Evolutionary conservation across 768 basidiomycete species (phyloP).

Genomic region (Termitomyces sp.): DNA sequence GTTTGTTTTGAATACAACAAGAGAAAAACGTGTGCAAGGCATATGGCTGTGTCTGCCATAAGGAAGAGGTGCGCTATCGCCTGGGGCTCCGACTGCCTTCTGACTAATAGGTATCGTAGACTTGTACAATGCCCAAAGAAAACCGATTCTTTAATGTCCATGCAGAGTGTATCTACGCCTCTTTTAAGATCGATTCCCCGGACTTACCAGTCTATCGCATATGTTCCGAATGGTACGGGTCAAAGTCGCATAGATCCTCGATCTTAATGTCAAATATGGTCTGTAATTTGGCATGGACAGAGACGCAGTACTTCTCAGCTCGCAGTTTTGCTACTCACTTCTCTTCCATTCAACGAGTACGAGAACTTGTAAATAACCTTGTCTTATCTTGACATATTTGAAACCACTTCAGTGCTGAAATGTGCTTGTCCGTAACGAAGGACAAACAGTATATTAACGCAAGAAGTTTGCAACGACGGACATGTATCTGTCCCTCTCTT

Average conservation of each 20-base stretch:
- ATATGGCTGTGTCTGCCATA: neutral
- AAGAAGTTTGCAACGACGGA: slow-evolving; percentile 31
- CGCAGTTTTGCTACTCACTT: neutral
- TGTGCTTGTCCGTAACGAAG: neutral
- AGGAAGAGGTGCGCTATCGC: neutral
- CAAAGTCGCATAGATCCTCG: too few species aligned
- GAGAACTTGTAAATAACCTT: too few species aligned
- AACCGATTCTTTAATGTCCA: neutral
- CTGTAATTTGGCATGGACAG: neutral
- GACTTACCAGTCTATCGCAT: neutral
- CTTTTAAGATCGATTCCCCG: neutral
- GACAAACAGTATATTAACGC: neutral
- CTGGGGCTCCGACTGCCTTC: neutral
- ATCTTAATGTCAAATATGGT: neutral
- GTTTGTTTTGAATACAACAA: neutral
- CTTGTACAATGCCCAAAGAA: neutral
- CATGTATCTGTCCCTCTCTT: slow-evolving; percentile 40
- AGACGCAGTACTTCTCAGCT: neutral
- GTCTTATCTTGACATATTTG: too few species aligned
- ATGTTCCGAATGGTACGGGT: neutral
- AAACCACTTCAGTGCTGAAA: too few species aligned
- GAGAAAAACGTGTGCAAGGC: neutral
- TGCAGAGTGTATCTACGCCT: neutral
- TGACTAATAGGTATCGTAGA: neutral
- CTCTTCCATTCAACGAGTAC: too few species aligned